Base-by-base conservation (phyloP, 805 yeast genomes). In the Hermanozyma aechmeae region DNA sequence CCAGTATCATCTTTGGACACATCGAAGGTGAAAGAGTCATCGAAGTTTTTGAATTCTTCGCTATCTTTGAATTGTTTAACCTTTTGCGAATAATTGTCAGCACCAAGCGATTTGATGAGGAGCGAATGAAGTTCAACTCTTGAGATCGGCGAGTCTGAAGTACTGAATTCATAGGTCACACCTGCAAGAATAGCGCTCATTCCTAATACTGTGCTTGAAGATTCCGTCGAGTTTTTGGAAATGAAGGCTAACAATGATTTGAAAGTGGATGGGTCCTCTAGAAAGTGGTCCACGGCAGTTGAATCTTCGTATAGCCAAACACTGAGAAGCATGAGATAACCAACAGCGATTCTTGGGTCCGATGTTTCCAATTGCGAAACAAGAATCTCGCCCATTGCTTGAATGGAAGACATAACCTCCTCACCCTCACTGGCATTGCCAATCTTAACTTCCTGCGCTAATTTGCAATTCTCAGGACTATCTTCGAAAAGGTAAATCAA, bases 271-370 rank as follows among this genome's bases (percentile, higher is more conserved):
- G 74, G 49, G 29, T 85, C 93, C 6, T 68, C 61, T 24, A 86
- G 56, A 43, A 92, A 80, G 40, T 78, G 85, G 44, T 80, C 65
- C 2, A 82, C 86, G 0, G 92, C 87, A 2, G 61, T 62, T 11
- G 70, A 64, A 47, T 85, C 85, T 40, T 82, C 95, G 57, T 67
- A 87, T 18, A 84, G 48, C 87, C 95, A 83, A 7, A 66, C 63
- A 0, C 77, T 69, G 23, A 92, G 60, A 8, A 89, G 61, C 73
- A 80, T 77, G 18, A 82, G 51, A 39, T 85, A 87, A 0, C 92
- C 83, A 23, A 84, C 67, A 0, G 93, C 66, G 6, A 82, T 73
- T 35, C 96, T 67, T 2, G 84, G 77, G 48, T 89, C 95, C 4
- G 50, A 34, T 20, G 65, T 58, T 10, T 72, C 69, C 17, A 87